A percentile compares a stretch with the other conserved stretches of the same genome.
Evolutionary conservation across 345 rosid species (phyloP).

Genomic region (Ceriops decandra): DNA sequence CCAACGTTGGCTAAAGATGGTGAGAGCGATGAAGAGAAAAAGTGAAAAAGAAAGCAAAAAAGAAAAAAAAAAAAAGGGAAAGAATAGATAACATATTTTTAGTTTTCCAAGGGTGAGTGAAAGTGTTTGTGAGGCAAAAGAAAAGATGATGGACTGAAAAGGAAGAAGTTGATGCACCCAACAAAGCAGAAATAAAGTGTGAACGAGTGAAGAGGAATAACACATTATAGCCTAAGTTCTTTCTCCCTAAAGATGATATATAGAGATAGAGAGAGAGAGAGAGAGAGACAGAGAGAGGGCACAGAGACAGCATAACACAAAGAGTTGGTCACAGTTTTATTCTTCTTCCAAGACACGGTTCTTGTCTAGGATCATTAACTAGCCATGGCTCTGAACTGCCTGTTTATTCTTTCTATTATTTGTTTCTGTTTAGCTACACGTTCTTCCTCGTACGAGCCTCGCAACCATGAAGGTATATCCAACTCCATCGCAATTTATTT

Average conservation of each 20-base stretch:
- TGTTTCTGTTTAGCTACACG: conserved; percentile 29
- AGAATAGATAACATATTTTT: conserved; percentile 7
- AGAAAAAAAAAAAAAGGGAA: not conserved
- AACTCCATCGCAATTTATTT: no score
- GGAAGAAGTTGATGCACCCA: not conserved
- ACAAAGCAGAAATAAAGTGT: not conserved
- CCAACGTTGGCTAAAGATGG: conserved; percentile 22
- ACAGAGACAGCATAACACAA: not conserved
- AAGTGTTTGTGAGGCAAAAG: not conserved
- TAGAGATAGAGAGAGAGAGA: no score
- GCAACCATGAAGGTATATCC: conserved; percentile 78
- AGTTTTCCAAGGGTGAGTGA: conserved; percentile 1
- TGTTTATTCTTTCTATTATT: conserved; percentile 26
- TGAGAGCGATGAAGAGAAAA: conserved; percentile 3
- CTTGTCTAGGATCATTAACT: conserved; percentile 1
- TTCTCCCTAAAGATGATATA: no score
- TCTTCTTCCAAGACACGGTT: not conserved
- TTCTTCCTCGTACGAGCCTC: conserved; percentile 59
- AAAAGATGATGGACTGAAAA: conserved; percentile 27
- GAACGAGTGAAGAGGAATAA: not conserved
- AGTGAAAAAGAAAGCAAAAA: not conserved
- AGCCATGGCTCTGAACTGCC: conserved; percentile 30
- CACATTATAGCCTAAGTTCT: not conserved
- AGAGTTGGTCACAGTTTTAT: not conserved
- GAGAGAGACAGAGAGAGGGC: no score